A percentile compares a stretch with the other conserved stretches of the same genome.
Conservation (phyloP, 208 protist genomes). For the Trypanosoma melophagium region DNA sequence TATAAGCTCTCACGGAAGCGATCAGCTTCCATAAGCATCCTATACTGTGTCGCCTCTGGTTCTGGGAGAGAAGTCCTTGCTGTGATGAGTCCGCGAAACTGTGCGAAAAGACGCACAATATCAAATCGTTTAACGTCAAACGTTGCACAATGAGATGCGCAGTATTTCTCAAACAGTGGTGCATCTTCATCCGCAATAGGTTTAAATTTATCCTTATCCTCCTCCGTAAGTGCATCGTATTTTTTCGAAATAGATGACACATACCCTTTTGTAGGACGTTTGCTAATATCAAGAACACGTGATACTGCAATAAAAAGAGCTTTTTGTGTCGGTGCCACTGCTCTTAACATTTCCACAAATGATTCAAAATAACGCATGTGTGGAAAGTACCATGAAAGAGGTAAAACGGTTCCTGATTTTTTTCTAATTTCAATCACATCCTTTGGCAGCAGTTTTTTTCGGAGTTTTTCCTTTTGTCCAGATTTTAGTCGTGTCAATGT, state of each 20-base stretch:
- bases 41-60: constrained; percentile 38
- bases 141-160: constrained; percentile 48
- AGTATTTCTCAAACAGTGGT: constrained; percentile 66
- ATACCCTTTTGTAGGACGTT: constrained; percentile 25
- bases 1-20: constrained; percentile 60
- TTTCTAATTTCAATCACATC: constrained; percentile 5
- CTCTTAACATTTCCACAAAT: constrained; percentile 80
- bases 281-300: constrained; percentile 29
- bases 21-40: constrained; percentile 48
- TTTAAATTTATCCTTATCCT: constrained; percentile 44
- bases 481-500: constrained; percentile 48
- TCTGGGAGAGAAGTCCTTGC: constrained; percentile 23
- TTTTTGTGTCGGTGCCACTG: constrained; percentile 63
- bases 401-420: background rate
- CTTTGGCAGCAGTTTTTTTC: constrained; percentile 27
- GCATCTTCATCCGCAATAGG: constrained; percentile 69
- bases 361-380: constrained; percentile 71
- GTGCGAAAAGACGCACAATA: constrained; percentile 62
- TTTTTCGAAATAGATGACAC: constrained; percentile 28
- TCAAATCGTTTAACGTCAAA: constrained; percentile 54
- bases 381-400: constrained; percentile 36
- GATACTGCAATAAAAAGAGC: constrained; percentile 41
- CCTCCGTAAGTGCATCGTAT: constrained; percentile 37
- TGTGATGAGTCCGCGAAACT: constrained; percentile 49
- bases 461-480: constrained; percentile 31